Conservation (phyloP, 2,329 filamentous ascomycete species). For the Dactylellina drechsleri region DNA sequence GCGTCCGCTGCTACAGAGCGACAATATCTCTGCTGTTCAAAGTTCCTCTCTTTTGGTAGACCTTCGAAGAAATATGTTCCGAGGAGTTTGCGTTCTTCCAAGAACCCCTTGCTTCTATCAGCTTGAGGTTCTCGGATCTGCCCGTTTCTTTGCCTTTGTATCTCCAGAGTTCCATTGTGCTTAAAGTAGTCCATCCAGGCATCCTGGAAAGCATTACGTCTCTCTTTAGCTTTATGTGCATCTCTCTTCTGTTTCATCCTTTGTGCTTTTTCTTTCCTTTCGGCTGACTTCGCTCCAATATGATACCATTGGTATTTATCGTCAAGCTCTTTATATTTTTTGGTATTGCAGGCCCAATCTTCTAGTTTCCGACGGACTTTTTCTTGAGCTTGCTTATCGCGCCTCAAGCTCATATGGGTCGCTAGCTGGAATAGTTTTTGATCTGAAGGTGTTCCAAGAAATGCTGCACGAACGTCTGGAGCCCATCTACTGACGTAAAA, state of each 20-base stretch:
- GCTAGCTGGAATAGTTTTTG: neutral
- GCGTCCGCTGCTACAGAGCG: neutral
- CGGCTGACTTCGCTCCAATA: too few relatives aligned
- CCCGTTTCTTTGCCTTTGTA: slow-evolving; percentile 11
- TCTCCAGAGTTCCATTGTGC: slow-evolving; percentile 10
- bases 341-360: neutral
- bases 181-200: slow-evolving; percentile 5
- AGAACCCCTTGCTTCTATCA: neutral
- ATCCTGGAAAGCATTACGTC: neutral
- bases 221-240: neutral
- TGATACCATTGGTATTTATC: too few relatives aligned
- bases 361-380: neutral
- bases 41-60: neutral
- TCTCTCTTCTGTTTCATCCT: slow-evolving; percentile 10
- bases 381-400: neutral
- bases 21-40: neutral
- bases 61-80: neutral
- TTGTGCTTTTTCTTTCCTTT: neutral
- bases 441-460: neutral
- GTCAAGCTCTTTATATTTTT: neutral
- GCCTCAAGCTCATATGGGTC: slow-evolving; percentile 9
- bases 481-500: neutral
- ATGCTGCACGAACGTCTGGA: neutral
- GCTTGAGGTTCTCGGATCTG: too few relatives aligned
- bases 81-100: neutral